Conservation (phyloP, 495 filamentous ascomycete genomes). For the Oidiodendron maius region DNA sequence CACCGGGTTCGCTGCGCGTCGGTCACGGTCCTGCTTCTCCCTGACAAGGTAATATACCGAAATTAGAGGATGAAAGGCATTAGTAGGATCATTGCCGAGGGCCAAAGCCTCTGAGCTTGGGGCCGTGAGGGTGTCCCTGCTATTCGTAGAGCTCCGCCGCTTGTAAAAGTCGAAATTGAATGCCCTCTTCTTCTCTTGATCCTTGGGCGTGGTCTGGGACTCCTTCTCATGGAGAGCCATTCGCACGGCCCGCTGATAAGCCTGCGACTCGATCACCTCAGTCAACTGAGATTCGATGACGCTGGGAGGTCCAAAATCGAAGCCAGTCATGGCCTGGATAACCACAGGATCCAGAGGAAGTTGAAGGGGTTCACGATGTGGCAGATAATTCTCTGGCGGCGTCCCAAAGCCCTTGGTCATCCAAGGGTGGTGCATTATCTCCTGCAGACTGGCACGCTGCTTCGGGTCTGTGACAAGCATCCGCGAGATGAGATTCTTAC, state of each 20-base stretch:
- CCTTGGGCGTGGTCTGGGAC: constrained; percentile 52
- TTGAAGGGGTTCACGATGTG: constrained; percentile 74
- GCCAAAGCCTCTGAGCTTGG: constrained; percentile 79
- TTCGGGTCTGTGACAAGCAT: constrained; percentile 96
- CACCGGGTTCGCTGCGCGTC: constrained; percentile 54
- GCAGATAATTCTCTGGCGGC: constrained; percentile 86
- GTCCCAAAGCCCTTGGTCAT: constrained; percentile 86
- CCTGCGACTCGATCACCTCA: constrained; percentile 79
- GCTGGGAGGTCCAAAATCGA: constrained; percentile 89
- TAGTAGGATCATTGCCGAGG: constrained; percentile 80
- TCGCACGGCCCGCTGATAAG: constrained; percentile 78
- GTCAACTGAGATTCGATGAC: constrained; percentile 76
- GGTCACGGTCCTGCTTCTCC: constrained; percentile 87
- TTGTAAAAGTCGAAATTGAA: constrained; percentile 97
- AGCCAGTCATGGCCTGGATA: constrained; percentile 91
- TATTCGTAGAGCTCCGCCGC: constrained; percentile 78
- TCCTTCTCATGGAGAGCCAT: constrained; percentile 58
- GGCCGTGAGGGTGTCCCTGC: constrained; percentile 82
- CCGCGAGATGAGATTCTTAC: constrained; percentile 83
- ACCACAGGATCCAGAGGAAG: constrained; percentile 80
- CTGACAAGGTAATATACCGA: constrained; percentile 95
- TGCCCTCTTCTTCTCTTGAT: constrained; percentile 75
- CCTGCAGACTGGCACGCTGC: constrained; percentile 76
- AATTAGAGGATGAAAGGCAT: constrained; percentile 87
- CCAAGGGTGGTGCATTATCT: constrained; percentile 97